A percentile compares a stretch with the other conserved stretches of the same genome.
phyloP scores from a whole-genome alignment of 768 basidiomycete genomes.

The Lactarius quietus region DNA sequence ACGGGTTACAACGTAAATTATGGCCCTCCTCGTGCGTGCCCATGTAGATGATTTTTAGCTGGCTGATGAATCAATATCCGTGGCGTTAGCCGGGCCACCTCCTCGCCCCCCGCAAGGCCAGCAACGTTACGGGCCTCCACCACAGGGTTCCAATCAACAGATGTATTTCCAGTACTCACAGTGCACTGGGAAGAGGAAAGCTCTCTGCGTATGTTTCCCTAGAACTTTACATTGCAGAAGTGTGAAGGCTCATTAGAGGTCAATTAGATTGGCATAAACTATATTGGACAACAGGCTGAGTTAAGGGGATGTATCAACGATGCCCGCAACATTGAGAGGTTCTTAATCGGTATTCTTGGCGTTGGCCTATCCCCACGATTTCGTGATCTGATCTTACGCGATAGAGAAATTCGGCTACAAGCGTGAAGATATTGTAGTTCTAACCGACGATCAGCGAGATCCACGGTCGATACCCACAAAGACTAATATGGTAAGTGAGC shows the following conservation, averaged over 20 bases:
- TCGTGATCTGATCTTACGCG: neutral
- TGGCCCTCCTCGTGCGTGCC: conserved; percentile 30
- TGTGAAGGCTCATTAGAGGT: conserved; percentile 1
- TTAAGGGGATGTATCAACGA: conserved; percentile 60
- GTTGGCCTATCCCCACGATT: neutral
- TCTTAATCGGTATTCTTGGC: conserved; percentile 37
- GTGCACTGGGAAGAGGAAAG: conserved; percentile 53
- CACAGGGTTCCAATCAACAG: conserved; percentile 37
- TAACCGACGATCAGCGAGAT: conserved; percentile 48
- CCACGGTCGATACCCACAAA: conserved; percentile 47
- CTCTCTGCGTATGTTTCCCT: conserved; percentile 43
- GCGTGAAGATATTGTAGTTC: conserved; percentile 53
- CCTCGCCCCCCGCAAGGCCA: conserved; percentile 35
- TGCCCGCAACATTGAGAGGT: conserved; percentile 48
- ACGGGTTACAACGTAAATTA: conserved; percentile 18
- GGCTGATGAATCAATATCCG: neutral
- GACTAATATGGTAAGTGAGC: conserved; percentile 45
- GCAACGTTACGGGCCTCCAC: conserved; percentile 46
- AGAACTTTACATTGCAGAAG: neutral
- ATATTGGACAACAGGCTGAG: conserved; percentile 41
- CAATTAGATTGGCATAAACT: conserved; percentile 52
- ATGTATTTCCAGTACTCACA: conserved; percentile 54
- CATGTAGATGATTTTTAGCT: neutral
- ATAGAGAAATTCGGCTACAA: conserved; percentile 45
- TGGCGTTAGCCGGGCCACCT: conserved; percentile 29